phyloP scores from a whole-genome alignment of 345 rosid genomes.

The Camelina hispida region DNA sequence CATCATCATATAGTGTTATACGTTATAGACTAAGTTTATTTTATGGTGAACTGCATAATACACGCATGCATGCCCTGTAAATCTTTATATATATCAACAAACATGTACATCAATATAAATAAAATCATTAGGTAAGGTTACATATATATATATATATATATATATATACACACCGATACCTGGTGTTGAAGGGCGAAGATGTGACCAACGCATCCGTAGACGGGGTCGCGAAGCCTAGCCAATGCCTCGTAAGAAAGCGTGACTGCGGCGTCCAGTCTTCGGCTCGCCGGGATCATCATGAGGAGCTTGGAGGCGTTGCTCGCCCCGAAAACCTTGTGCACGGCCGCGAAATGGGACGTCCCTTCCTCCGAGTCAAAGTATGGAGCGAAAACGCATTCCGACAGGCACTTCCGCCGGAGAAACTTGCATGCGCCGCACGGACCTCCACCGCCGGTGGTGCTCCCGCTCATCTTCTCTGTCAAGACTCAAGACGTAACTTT shows the following conservation, averaged over 20 bases:
- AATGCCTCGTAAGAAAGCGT: constrained; percentile 84
- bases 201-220: constrained; percentile 80
- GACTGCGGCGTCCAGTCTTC: constrained; percentile 71
- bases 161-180: no score
- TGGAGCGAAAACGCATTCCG: constrained; percentile 83
- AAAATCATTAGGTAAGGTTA: not conserved
- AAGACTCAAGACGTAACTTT: constrained; percentile 8
- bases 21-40: not conserved
- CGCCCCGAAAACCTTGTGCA: constrained; percentile 87
- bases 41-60: constrained; percentile 8
- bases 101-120: constrained; percentile 2
- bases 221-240: constrained; percentile 80
- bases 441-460: constrained; percentile 47
- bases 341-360: constrained; percentile 76
- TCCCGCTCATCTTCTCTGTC: constrained; percentile 46
- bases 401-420: constrained; percentile 74
- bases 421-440: constrained; percentile 94
- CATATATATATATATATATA: not conserved
- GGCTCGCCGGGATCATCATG: constrained; percentile 56
- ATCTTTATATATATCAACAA: constrained; percentile 6
- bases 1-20: constrained; percentile 7
- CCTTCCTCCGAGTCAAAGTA: constrained; percentile 86
- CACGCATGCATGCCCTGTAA: constrained; percentile 26
- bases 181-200: constrained; percentile 83
- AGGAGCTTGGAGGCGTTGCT: constrained; percentile 89